phyloP scores from a whole-genome alignment of 495 filamentous ascomycete genomes.

The Friedmanniomyces endolithicus region DNA sequence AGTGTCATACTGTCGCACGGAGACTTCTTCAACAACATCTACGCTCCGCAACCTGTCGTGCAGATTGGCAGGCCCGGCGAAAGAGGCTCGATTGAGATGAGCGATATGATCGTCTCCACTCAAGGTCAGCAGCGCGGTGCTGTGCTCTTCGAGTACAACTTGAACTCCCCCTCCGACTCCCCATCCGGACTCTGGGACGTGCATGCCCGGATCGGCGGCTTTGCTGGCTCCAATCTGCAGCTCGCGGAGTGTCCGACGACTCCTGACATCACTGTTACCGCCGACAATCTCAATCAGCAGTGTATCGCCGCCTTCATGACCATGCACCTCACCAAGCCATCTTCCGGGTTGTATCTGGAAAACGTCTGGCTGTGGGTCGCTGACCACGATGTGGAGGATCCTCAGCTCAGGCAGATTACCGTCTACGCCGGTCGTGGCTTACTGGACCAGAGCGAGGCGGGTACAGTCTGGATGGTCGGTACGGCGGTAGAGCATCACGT shows the following conservation, averaged over 20 bases:
- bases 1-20: slow-evolving; percentile 36
- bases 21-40: slow-evolving; percentile 23
- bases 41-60: slow-evolving; percentile 31
- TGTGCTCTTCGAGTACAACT: slow-evolving; percentile 30
- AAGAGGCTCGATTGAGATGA: slow-evolving; percentile 26
- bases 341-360: slow-evolving; percentile 57
- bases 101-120: slow-evolving; percentile 36
- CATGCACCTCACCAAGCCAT: slow-evolving; percentile 54
- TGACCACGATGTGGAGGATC: slow-evolving; percentile 61
- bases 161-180: slow-evolving; percentile 16
- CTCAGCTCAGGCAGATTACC: slow-evolving; percentile 46
- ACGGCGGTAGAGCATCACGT: slow-evolving; percentile 29
- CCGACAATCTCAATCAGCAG: slow-evolving; percentile 36
- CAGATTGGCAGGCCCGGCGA: slow-evolving; percentile 29
- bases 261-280: slow-evolving; percentile 36
- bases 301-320: slow-evolving; percentile 59
- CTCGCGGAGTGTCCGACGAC: slow-evolving; percentile 40
- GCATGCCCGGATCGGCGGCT: slow-evolving; percentile 45
- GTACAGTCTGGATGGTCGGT: slow-evolving; percentile 44
- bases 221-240: slow-evolving; percentile 40
- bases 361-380: slow-evolving; percentile 63
- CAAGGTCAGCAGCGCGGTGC: slow-evolving; percentile 29
- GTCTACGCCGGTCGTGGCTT: slow-evolving; percentile 59
- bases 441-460: slow-evolving; percentile 40
- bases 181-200: slow-evolving; percentile 43